A percentile compares a stretch with the other conserved stretches of the same genome.
phyloP scores from a whole-genome alignment of 805 yeast genomes.

The Candida sphagnicola region DNA sequence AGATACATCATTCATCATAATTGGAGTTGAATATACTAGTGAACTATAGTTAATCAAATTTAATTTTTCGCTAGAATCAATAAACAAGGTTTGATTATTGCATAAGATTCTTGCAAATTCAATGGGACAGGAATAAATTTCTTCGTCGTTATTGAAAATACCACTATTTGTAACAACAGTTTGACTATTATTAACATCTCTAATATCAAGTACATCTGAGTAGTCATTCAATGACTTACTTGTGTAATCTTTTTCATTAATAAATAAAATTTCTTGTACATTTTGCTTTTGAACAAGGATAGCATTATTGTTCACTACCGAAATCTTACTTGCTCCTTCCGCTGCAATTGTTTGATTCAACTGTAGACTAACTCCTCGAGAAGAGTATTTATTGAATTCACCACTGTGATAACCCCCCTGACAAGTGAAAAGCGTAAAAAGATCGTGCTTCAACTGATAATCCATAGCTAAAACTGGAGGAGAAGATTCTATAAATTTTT shows the following conservation, averaged over 20 bases:
- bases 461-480: constrained; percentile 30
- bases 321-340: background rate
- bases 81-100: background rate
- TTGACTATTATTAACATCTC: background rate
- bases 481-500: constrained; percentile 17
- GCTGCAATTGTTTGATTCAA: constrained; percentile 1
- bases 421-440: constrained; percentile 16
- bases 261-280: background rate
- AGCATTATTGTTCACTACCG: background rate
- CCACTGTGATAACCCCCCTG: constrained; percentile 36
- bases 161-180: background rate
- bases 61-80: background rate
- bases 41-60: background rate
- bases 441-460: constrained; percentile 4
- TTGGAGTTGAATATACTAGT: background rate
- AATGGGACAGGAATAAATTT: background rate
- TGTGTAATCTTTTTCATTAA: background rate
- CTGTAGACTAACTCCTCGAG: background rate
- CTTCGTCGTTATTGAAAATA: background rate
- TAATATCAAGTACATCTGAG: background rate
- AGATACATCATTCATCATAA: constrained; percentile 3
- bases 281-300: background rate
- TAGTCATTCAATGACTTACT: background rate
- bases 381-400: constrained; percentile 16
- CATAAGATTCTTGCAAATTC: background rate